Base-by-base conservation (phyloP, 495 filamentous ascomycete species). In the Collariella sp. region DNA sequence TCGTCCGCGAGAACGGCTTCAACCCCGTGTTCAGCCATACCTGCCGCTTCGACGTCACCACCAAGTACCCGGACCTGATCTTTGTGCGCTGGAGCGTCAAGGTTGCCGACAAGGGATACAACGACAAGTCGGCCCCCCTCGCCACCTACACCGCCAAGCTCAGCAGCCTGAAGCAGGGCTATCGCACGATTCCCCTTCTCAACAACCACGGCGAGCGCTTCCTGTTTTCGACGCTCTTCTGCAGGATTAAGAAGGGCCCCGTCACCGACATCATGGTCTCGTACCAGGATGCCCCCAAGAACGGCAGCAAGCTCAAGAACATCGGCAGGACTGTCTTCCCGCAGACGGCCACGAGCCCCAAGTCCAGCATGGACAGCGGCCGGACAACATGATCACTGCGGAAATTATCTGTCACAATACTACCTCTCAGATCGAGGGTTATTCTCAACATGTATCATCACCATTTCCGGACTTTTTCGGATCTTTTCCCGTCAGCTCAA, bases 11-110 rank as follows among this genome's bases (percentile, higher is more conserved):
- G 70, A 96, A 97, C 65, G 93, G 91, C 20, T 96, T 93, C 71
- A 91, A 94, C 63, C 93, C 93, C 2, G 73, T 80, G 34, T 98
- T 93, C 69, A 80, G 87, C 58, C 66, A 71, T 52, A 77, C 79
- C 10, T 87, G 88, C 71, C 79, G 77, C 50, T 80, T 96, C 63
- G 82, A 82, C 26, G 66, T 96, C 34, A 87, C 87, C 42, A 96
- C 93, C 33, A 91, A 89, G 60, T 89, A 91, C 61, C 91, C 91
- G 2, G 88, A 91, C 57, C 72, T 98, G 45, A 86, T 97, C 36
- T 97, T 96, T 71, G 86, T 98, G 29, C 84, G 88, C 35, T 96
- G 87, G 78, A 89, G 83, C n/a, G 86, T 96, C 36, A 89, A 85
- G 76, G 87, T 88, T 55, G 88, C 87, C 5, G 63, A 77, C 55